Conservation (phyloP, 2,329 filamentous ascomycete genomes). For the Fusarium newnesense region DNA sequence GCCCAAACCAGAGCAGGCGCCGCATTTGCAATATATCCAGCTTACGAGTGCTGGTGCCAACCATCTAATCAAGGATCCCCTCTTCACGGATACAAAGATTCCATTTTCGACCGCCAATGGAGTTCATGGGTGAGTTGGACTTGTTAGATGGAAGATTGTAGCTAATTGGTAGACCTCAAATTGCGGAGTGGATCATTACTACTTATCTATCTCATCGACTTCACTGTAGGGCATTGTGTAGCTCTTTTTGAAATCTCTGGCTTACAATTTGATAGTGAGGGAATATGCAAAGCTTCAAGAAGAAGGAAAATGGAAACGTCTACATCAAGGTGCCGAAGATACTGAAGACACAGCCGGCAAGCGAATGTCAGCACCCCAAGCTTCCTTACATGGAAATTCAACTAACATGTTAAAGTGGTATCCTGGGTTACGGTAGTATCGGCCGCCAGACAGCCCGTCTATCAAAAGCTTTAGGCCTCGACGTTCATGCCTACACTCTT, state of each 20-base stretch:
- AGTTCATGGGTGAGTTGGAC: slow-evolving; percentile 61
- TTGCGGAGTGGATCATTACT: slow-evolving; percentile 65
- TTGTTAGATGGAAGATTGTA: neutral
- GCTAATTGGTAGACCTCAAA: slow-evolving; percentile 58
- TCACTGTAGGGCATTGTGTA: slow-evolving; percentile 48
- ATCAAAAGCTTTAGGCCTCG: slow-evolving; percentile 73
- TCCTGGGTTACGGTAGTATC: slow-evolving; percentile 66
- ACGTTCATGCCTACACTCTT: slow-evolving; percentile 80
- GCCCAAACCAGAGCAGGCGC: slow-evolving; percentile 55
- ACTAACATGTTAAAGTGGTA: slow-evolving; percentile 47
- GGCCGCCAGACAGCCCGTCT: slow-evolving; percentile 66
- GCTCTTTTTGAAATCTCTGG: neutral
- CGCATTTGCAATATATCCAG: slow-evolving; percentile 63
- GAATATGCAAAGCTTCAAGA: slow-evolving; percentile 57
- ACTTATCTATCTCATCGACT: slow-evolving; percentile 63
- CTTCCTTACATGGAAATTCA: too few relatives aligned
- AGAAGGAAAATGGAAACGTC: slow-evolving; percentile 56
- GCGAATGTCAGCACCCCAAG: slow-evolving; percentile 56
- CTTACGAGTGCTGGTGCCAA: slow-evolving; percentile 66
- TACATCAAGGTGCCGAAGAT: slow-evolving; percentile 27
- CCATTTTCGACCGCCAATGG: slow-evolving; percentile 66
- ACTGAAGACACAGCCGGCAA: slow-evolving; percentile 58
- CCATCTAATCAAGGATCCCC: slow-evolving; percentile 55
- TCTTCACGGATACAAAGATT: slow-evolving; percentile 62
- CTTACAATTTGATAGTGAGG: slow-evolving; percentile 49